phyloP scores from a whole-genome alignment of 352 stramenopile species.

The Globisporangium viniferum region DNA sequence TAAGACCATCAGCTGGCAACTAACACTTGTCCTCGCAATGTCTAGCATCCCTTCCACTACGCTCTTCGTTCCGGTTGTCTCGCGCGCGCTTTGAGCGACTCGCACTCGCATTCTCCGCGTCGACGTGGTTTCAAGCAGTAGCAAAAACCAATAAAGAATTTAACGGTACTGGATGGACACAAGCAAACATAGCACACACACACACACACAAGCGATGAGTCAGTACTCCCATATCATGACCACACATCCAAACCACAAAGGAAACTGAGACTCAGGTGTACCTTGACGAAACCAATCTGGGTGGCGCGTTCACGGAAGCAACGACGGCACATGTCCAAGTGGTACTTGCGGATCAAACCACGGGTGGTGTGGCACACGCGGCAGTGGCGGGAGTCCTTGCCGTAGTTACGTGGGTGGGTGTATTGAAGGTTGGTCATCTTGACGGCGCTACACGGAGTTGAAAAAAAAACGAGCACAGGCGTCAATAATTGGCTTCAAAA shows the following conservation, averaged over 20 bases:
- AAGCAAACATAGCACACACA: constrained; percentile 11
- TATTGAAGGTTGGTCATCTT: constrained; percentile 90
- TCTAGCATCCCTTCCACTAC: constrained; percentile 45
- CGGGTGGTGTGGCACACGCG: constrained; percentile 89
- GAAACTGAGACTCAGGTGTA: constrained; percentile 20
- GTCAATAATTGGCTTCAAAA: background rate
- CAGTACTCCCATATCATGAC: no score
- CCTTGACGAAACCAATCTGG: constrained; percentile 96
- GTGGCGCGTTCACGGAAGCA: constrained; percentile 94
- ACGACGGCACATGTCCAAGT: constrained; percentile 95
- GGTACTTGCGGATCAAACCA: constrained; percentile 96
- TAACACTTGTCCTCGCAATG: constrained; percentile 53
- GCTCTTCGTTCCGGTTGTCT: constrained; percentile 3
- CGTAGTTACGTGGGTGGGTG: constrained; percentile 85
- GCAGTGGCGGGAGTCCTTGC: constrained; percentile 90
- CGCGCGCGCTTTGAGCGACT: constrained; percentile 3
- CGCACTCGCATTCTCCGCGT: background rate
- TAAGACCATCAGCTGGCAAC: constrained; percentile 28
- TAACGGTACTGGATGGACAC: constrained; percentile 53
- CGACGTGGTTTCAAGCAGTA: constrained; percentile 12
- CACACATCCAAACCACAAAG: no score
- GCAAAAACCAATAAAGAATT: constrained; percentile 49
- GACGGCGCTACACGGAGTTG: constrained; percentile 27
- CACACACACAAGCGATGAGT: no score
- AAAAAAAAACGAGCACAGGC: constrained; percentile 5